Conservation (phyloP, 169 alveolate genomes). For the Theileria orientalis region DNA sequence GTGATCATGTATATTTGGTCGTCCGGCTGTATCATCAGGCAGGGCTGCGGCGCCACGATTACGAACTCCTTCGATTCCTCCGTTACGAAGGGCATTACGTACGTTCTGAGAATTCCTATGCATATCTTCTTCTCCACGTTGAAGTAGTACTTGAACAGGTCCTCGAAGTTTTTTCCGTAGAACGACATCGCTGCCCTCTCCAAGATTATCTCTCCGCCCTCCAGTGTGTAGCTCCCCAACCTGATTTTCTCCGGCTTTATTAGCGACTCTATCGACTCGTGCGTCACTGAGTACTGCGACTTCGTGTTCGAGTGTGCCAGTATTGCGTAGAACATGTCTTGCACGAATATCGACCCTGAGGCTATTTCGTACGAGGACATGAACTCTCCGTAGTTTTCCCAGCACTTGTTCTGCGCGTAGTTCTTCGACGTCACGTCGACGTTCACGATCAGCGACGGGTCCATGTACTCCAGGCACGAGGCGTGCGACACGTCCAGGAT, state of each 20-base stretch:
- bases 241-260: slow-evolving; percentile 12
- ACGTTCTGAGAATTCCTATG: slow-evolving; percentile 57
- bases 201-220: slow-evolving; percentile 27
- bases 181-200: slow-evolving; percentile 27
- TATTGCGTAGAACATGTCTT: slow-evolving; percentile 77
- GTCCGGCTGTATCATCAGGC: slow-evolving; percentile 30
- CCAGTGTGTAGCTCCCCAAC: not conserved
- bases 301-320: slow-evolving; percentile 73
- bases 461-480: slow-evolving; percentile 75
- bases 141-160: slow-evolving; percentile 27
- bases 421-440: slow-evolving; percentile 68
- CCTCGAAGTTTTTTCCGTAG: slow-evolving; percentile 25
- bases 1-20: slow-evolving; percentile 45
- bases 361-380: slow-evolving; percentile 74
- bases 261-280: slow-evolving; percentile 61
- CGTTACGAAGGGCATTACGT: slow-evolving; percentile 31
- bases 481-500: slow-evolving; percentile 70
- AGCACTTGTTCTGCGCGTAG: slow-evolving; percentile 69
- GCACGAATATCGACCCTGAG: slow-evolving; percentile 76
- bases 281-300: slow-evolving; percentile 68
- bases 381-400: slow-evolving; percentile 79
- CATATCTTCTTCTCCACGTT: slow-evolving; percentile 38
- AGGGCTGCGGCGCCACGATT: slow-evolving; percentile 64
- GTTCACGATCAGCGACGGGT: slow-evolving; percentile 70
- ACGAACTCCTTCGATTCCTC: slow-evolving; percentile 29